phyloP scores from a whole-genome alignment of 169 alveolate genomes.

The Amoebophrya sp. region DNA sequence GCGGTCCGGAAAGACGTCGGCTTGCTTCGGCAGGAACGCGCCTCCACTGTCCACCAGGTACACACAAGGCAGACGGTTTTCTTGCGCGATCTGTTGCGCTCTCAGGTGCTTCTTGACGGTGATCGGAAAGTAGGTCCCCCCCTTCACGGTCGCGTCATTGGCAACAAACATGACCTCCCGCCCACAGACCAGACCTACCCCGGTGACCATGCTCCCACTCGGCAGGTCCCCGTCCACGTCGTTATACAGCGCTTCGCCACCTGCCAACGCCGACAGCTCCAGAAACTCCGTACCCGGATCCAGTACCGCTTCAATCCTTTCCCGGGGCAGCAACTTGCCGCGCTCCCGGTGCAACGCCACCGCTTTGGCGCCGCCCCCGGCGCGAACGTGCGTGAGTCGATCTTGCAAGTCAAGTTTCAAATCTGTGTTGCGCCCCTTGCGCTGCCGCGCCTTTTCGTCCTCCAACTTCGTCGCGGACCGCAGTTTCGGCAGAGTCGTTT shows the following conservation, averaged over 20 bases:
- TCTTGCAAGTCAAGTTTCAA: background rate
- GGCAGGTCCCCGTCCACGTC: background rate
- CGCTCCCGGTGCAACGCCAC: background rate
- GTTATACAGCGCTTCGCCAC: background rate
- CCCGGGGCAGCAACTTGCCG: slow-evolving; percentile 24
- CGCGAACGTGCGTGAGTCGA: background rate
- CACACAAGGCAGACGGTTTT: slow-evolving; percentile 71
- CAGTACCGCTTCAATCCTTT: background rate
- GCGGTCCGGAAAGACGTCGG: slow-evolving; percentile 76
- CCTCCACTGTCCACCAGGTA: slow-evolving; percentile 81
- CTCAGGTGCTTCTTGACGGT: slow-evolving; percentile 77
- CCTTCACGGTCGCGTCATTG: slow-evolving; percentile 44
- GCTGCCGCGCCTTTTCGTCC: background rate
- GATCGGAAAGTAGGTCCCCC: slow-evolving; percentile 76
- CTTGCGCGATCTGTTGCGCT: slow-evolving; percentile 77
- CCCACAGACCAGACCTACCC: slow-evolving; percentile 42
- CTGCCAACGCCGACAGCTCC: slow-evolving; percentile 23
- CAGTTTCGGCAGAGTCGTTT: too few relatives aligned
- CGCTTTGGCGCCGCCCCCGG: background rate
- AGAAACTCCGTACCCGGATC: slow-evolving; percentile 26
- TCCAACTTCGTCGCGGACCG: too few relatives aligned
- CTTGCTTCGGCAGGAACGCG: slow-evolving; percentile 71
- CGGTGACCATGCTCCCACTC: slow-evolving; percentile 23
- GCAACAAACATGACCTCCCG: slow-evolving; percentile 43
- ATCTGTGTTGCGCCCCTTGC: background rate